phyloP scores from a whole-genome alignment of 1,284 basidiomycete genomes.

The Ceratobasidium sp. region DNA sequence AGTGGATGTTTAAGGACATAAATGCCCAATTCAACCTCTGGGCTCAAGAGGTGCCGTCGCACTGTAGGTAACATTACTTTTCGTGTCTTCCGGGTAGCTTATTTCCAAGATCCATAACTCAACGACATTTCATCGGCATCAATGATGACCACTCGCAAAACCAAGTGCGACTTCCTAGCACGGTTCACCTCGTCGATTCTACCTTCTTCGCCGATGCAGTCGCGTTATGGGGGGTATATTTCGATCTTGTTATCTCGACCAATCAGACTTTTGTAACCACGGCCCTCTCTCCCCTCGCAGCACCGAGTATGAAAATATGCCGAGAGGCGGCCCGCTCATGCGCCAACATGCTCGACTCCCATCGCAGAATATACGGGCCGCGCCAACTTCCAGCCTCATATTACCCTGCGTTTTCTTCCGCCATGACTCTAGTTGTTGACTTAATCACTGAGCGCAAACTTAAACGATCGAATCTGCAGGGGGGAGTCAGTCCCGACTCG shows the following conservation, averaged over 20 bases:
- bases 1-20: slow-evolving; percentile 5
- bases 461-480: neutral
- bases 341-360: neutral
- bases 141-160: neutral
- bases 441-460: neutral
- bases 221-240: neutral
- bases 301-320: neutral
- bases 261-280: neutral
- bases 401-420: neutral
- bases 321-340: neutral
- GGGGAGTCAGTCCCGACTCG: neutral
- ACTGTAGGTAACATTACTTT: neutral
- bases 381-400: neutral
- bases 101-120: neutral
- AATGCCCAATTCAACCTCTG: neutral
- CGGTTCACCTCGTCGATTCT: too few relatives aligned
- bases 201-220: neutral
- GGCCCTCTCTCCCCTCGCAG: neutral
- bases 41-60: neutral
- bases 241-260: neutral
- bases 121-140: neutral
- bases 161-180: neutral
- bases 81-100: neutral
- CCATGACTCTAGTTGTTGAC: neutral
- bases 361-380: neutral